These are phyloP conservation scores for Collybia mongolica DNA, from an alignment of 768 basidiomycete genomes.

Conservation along the genomic window DNA sequence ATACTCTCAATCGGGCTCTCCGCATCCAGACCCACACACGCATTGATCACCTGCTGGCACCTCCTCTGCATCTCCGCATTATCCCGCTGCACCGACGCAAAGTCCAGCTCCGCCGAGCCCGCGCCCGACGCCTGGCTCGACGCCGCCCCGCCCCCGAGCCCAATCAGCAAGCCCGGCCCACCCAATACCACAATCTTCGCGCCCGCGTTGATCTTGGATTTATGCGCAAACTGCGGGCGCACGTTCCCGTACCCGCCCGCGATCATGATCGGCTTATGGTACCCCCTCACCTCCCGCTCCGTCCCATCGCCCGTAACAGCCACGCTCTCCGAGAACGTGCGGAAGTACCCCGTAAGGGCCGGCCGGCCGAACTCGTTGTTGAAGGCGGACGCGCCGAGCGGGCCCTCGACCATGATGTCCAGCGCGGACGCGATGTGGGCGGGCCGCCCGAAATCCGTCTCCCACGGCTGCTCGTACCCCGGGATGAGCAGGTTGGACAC, in stretches of 20 bases:
- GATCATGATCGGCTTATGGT: conserved; percentile 99
- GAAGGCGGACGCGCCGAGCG: conserved; percentile 92
- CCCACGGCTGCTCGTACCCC: conserved; percentile 92
- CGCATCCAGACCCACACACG: conserved; percentile 62
- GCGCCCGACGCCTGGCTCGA: conserved; percentile 91
- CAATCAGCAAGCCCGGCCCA: conserved; percentile 95
- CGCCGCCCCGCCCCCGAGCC: conserved; percentile 95
- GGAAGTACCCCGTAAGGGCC: conserved; percentile 89
- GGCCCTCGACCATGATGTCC: conserved; percentile 97
- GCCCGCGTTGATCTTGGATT: conserved; percentile 73
- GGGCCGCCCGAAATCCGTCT: conserved; percentile 89
- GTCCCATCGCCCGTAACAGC: conserved; percentile 47
- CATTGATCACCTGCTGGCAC: conserved; percentile 96
- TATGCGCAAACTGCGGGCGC: conserved; percentile 77
- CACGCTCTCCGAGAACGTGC: conserved; percentile 86
- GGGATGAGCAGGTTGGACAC: conserved; percentile 94
- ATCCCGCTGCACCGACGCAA: conserved; percentile 95
- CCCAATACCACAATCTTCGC: conserved; percentile 92
- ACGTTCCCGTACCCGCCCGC: conserved; percentile 97
- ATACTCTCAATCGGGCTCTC: conserved; percentile 89
- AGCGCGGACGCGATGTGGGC: conserved; percentile 88
- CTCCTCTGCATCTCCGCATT: conserved; percentile 98
- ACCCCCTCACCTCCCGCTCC: conserved; percentile 76
- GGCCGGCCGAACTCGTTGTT: conserved; percentile 99
- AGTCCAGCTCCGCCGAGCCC: conserved; percentile 90